These are phyloP conservation scores for Eimeria sp. DNA, from an alignment of 169 alveolate species.

Conservation along the genomic window DNA sequence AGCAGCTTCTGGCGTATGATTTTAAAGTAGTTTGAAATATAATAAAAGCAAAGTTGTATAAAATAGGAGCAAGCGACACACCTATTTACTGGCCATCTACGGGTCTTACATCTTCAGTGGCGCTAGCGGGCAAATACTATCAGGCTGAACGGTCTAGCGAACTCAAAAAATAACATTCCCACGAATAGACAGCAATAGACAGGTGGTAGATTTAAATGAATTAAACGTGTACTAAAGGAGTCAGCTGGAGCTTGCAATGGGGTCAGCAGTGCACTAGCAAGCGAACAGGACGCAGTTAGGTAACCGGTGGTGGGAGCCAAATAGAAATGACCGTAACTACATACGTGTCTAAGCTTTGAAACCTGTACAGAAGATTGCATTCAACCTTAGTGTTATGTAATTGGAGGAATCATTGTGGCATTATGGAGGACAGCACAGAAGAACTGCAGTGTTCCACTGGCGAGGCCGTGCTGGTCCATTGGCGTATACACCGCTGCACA, in stretches of 20 bases:
- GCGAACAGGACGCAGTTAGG: background rate
- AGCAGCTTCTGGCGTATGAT: too few relatives aligned
- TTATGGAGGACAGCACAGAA: background rate
- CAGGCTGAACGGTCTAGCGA: background rate
- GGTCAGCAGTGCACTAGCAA: background rate
- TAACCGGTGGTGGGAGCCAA: background rate
- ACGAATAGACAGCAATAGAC: background rate
- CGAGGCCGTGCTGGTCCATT: constrained; percentile 47
- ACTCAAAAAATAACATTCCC: background rate
- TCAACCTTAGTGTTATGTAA: background rate
- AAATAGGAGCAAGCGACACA: background rate
- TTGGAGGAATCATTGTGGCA: background rate
- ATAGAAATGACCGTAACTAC: background rate
- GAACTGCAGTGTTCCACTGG: background rate
- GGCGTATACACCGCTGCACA: background rate
- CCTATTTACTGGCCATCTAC: background rate
- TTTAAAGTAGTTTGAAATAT: background rate
- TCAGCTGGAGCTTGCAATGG: background rate
- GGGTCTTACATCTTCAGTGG: background rate
- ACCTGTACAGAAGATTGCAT: background rate
- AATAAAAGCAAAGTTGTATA: background rate
- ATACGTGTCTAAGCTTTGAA: background rate
- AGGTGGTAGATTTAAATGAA: background rate
- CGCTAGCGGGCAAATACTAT: background rate
- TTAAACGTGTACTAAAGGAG: background rate